Evolutionary conservation across 1,284 basidiomycete genomes (phyloP).

Genomic region (Pyrrhoderma noxium): DNA sequence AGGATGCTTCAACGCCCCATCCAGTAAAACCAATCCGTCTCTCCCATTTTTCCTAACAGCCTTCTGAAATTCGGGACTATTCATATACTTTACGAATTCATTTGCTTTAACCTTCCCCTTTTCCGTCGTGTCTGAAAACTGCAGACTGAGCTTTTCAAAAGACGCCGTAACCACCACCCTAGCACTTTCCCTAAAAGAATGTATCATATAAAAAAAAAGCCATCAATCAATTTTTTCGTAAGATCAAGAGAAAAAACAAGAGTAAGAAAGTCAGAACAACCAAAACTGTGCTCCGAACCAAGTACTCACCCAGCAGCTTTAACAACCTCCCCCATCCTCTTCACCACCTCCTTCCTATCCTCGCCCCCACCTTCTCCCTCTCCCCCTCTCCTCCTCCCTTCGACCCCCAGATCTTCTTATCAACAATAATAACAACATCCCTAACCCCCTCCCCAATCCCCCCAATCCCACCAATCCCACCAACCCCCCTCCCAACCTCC

Average conservation of each 20-base stretch:
- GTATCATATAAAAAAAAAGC: too few species aligned
- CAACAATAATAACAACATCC: constrained; percentile 22
- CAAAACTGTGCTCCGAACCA: neutral
- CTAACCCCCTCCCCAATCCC: constrained; percentile 14
- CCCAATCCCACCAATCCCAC: neutral
- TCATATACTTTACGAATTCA: constrained; percentile 7
- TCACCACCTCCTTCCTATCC: constrained; percentile 9
- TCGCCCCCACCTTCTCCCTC: constrained; percentile 10
- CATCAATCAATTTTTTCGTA: too few species aligned
- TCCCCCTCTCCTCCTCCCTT: constrained; percentile 12
- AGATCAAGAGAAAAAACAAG: too few species aligned
- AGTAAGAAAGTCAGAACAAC: neutral
- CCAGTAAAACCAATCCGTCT: constrained; percentile 21
- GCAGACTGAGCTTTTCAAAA: constrained; percentile 13
- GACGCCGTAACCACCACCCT: constrained; percentile 22
- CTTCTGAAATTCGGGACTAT: constrained; percentile 15
- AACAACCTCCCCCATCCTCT: constrained; percentile 21
- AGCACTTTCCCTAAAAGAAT: constrained; percentile 19
- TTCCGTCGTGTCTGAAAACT: constrained; percentile 1
- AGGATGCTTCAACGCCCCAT: constrained; percentile 21
- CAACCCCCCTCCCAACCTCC: constrained; percentile 12
- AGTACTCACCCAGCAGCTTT: constrained; percentile 21
- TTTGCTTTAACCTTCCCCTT: neutral
- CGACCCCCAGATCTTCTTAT: constrained; percentile 19
- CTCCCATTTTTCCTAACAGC: constrained; percentile 18